Base-by-base conservation (phyloP, 208 protist genomes). In the Wallacemonas rigidus region DNA sequence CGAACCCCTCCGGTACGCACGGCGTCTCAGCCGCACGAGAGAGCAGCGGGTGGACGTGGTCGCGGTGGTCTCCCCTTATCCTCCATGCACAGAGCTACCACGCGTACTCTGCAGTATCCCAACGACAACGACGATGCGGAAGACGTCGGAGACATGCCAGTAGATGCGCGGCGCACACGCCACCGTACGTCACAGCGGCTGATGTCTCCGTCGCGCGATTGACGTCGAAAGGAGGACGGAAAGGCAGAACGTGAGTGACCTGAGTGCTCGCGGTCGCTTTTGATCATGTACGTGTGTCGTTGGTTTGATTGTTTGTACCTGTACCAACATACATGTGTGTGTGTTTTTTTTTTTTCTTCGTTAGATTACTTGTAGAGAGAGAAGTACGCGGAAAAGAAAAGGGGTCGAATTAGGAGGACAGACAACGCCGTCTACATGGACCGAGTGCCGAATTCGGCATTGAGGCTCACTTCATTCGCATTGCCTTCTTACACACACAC, bases 111-210 rank as follows among this genome's bases (percentile, higher is more conserved):
- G 60, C 60, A 51, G 43, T 65, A 53, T 17, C 60, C 60, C 36
- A 35, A 65, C 15, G 60, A 65, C 40, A 41, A 65, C 12, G 60
- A 65, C 6, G 60, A 65, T 6, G 53, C 14, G 17, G 9, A 57
- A 6, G 45, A 6, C 6, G 45, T 14, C 45, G 45, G 12, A 50
- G 45, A 14, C 8, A 12, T 50, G 45, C 8, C 6, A 12, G 45
- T 14, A 0, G 45, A 12, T 50, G 45, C 8, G 45, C 45, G 45
- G 45, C 12, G 6, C 12, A 14, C 45, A 50, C 45, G 53, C 53
- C 53, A 57, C 26, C 26, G 26, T 26, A 26, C 26, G 53, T n/a
- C 53, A n/a, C 14, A 17, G 9, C 53, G 53, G 5, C 15, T 57
- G 53, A 17, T 65, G 41, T 50, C 60, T 8, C 56, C 56, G 26